Percentiles rank a stretch among this genome's conserved stretches.
Conservation (phyloP, 371 early-diverging fungal genomes). For the Rhizomucor pusillus region DNA sequence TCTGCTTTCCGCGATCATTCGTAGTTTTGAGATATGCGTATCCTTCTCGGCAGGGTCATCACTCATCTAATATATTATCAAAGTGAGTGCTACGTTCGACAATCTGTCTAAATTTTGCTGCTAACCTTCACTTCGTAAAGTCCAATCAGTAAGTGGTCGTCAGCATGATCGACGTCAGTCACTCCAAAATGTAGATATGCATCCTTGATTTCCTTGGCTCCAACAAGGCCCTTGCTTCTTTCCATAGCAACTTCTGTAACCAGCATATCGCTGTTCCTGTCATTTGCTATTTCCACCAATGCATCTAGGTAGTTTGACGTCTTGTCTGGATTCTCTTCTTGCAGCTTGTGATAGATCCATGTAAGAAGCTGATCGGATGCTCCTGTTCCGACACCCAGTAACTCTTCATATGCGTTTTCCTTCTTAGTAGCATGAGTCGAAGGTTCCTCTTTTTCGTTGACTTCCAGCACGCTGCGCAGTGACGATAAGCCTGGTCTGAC, state of each 20-base stretch:
- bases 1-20: conserved; percentile 29
- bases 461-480: conserved; percentile 1
- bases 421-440: conserved; percentile 3
- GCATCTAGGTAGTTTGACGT: conserved; percentile 36
- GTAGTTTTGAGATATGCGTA: conserved; percentile 27
- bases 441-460: conserved; percentile 6
- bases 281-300: conserved; percentile 36
- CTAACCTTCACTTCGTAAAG: conserved; percentile 33
- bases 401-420: conserved; percentile 23
- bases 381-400: conserved; percentile 48
- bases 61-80: conserved; percentile 9
- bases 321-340: conserved; percentile 26
- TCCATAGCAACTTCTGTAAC: conserved; percentile 44
- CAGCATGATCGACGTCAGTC: conserved; percentile 21
- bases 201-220: conserved; percentile 39
- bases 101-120: neutral
- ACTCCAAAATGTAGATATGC: conserved; percentile 57
- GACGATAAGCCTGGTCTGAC: conserved; percentile 3
- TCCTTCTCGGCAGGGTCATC: conserved; percentile 33
- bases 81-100: neutral
- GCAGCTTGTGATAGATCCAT: conserved; percentile 44
- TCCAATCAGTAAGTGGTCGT: conserved; percentile 28
- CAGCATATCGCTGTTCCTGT: conserved; percentile 32
- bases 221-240: conserved; percentile 45
- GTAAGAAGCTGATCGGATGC: conserved; percentile 46